Conservation (phyloP, 2,329 filamentous ascomycete species). For the Triangularia setosa region DNA sequence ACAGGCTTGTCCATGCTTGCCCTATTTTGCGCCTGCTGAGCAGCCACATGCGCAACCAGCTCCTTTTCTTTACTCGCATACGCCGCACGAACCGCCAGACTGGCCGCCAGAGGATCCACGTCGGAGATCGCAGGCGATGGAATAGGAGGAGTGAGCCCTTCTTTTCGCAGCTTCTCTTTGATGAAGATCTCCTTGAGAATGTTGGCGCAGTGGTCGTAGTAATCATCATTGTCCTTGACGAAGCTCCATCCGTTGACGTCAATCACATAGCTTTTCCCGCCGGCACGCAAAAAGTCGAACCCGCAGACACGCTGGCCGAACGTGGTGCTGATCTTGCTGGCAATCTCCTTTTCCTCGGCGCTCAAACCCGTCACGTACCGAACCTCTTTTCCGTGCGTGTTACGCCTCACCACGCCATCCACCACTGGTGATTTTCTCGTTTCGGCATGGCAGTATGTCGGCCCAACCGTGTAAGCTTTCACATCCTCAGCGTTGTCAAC, state of each 20-base stretch:
- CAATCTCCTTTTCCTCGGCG: slow-evolving; percentile 77
- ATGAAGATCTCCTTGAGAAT: slow-evolving; percentile 88
- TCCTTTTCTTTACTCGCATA: slow-evolving; percentile 29
- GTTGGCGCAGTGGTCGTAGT: slow-evolving; percentile 85
- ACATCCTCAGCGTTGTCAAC: slow-evolving; percentile 98
- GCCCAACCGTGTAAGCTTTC: slow-evolving; percentile 95
- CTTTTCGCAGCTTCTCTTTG: slow-evolving; percentile 65
- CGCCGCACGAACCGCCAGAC: slow-evolving; percentile 34
- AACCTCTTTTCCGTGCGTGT: slow-evolving; percentile 95
- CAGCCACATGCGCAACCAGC: slow-evolving; percentile 7
- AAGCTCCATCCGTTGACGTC: slow-evolving; percentile 99
- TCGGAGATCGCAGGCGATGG: slow-evolving; percentile 44
- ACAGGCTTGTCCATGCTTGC: slow-evolving; percentile 24
- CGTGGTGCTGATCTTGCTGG: slow-evolving; percentile 80
- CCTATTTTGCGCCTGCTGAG: slow-evolving; percentile 18
- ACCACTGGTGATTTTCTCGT: slow-evolving; percentile 97
- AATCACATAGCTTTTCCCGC: slow-evolving; percentile 91
- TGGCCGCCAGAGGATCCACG: slow-evolving; percentile 38
- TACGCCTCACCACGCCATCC: slow-evolving; percentile 89
- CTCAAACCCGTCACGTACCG: slow-evolving; percentile 87
- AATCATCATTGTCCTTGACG: slow-evolving; percentile 98
- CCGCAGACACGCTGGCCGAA: slow-evolving; percentile 96
- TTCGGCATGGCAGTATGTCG: slow-evolving; percentile 91
- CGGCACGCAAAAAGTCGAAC: slow-evolving; percentile 86
- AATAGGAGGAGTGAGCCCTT: slow-evolving; percentile 55